Evolutionary conservation across 495 filamentous ascomycete genomes (phyloP).

Genomic region (Astrothelium subdiscretum): DNA sequence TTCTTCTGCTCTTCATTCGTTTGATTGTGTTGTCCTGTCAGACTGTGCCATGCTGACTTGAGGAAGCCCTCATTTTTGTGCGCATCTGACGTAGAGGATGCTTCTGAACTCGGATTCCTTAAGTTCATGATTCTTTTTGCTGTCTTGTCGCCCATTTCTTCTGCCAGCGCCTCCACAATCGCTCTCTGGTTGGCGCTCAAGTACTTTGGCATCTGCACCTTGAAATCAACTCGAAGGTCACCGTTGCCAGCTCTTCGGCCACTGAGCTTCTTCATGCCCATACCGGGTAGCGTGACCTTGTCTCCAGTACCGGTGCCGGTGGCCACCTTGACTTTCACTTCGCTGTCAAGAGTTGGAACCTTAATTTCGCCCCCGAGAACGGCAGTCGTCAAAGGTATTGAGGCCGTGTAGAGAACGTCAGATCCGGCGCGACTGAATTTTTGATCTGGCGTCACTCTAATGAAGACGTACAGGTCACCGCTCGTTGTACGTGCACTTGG

Average conservation of each 20-base stretch:
- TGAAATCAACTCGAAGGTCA: slow-evolving; percentile 88
- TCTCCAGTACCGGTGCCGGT: slow-evolving; percentile 91
- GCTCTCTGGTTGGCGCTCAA: slow-evolving; percentile 79
- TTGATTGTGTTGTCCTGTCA: slow-evolving; percentile 63
- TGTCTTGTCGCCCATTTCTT: slow-evolving; percentile 83
- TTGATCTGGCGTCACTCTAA: slow-evolving; percentile 70
- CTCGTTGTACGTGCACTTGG: slow-evolving; percentile 46
- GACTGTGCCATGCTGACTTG: slow-evolving; percentile 76
- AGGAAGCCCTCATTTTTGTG: slow-evolving; percentile 74
- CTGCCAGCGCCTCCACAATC: slow-evolving; percentile 86
- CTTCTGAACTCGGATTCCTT: slow-evolving; percentile 36
- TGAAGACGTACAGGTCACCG: slow-evolving; percentile 80
- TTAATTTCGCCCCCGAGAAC: slow-evolving; percentile 79
- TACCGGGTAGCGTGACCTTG: slow-evolving; percentile 69
- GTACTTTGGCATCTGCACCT: slow-evolving; percentile 88
- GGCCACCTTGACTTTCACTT: slow-evolving; percentile 76
- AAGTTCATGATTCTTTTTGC: slow-evolving; percentile 87
- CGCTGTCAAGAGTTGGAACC: slow-evolving; percentile 80
- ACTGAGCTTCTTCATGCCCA: slow-evolving; percentile 80
- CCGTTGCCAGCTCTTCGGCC: slow-evolving; percentile 44
- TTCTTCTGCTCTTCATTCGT: slow-evolving; percentile 19
- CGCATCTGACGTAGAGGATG: slow-evolving; percentile 24
- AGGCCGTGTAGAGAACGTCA: slow-evolving; percentile 84
- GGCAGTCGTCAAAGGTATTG: slow-evolving; percentile 85
- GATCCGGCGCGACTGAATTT: slow-evolving; percentile 77